Percentiles rank a stretch among this genome's conserved stretches.
These are phyloP conservation scores for Gymnopus androsaceus DNA, from an alignment of 1,284 basidiomycete species.

Conservation along the genomic window DNA sequence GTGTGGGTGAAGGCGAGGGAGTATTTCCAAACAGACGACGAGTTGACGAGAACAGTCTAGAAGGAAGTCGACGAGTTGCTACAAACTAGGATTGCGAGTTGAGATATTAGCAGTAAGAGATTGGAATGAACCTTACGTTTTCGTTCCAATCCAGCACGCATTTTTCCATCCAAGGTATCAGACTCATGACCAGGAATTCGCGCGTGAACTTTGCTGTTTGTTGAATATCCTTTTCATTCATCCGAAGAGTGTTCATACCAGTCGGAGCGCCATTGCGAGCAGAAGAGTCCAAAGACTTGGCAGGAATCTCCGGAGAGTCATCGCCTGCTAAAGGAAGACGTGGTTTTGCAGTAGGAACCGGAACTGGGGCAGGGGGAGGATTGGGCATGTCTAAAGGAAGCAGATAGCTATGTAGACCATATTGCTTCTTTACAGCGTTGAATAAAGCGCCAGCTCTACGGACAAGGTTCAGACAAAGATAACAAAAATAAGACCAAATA, in stretches of 20 bases:
- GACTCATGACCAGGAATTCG: conserved; percentile 88
- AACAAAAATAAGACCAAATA: conserved; percentile 22
- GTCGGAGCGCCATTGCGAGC: conserved; percentile 20
- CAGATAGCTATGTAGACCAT: conserved; percentile 72
- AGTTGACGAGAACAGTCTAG: conserved; percentile 84
- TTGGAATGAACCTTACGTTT: conserved; percentile 47
- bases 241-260: conserved; percentile 47
- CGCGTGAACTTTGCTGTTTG: conserved; percentile 82
- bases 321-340: conserved; percentile 59
- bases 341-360: conserved; percentile 63
- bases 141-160: conserved; percentile 95
- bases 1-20: conserved; percentile 41
- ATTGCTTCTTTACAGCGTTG: conserved; percentile 83
- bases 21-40: conserved; percentile 88
- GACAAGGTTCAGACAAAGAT: conserved; percentile 18
- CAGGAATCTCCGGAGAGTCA: conserved; percentile 29
- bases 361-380: conserved; percentile 61
- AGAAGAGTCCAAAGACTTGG: conserved; percentile 16
- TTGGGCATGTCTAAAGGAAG: conserved; percentile 62
- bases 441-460: conserved; percentile 70
- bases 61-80: conserved; percentile 80
- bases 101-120: neutral
- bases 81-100: conserved; percentile 55
- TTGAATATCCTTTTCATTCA: conserved; percentile 80
- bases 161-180: conserved; percentile 97